Percentiles rank a stretch among this genome's conserved stretches.
phyloP scores from a whole-genome alignment of 2,329 filamentous ascomycete species.

The Penicillium aurantiogriseum region DNA sequence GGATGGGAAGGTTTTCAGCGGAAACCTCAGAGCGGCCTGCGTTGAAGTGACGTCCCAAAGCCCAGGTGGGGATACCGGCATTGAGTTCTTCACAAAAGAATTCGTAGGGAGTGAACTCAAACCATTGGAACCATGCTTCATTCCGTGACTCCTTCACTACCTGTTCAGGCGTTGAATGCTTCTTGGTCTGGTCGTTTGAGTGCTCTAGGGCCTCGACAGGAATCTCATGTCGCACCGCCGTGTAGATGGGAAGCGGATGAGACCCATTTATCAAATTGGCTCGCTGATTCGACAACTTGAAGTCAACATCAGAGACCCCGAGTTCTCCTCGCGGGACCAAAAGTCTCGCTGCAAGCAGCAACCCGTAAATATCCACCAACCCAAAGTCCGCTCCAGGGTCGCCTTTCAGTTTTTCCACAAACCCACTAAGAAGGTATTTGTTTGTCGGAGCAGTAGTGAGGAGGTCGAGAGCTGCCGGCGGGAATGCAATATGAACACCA shows the following conservation, averaged over 20 bases:
- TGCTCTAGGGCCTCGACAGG: slow-evolving; percentile 55
- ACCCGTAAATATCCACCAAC: slow-evolving; percentile 87
- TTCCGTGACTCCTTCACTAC: slow-evolving; percentile 50
- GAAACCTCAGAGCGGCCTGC: slow-evolving; percentile 65
- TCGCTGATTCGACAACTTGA: slow-evolving; percentile 88
- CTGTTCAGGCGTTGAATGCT: slow-evolving; percentile 32
- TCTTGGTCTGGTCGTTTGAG: slow-evolving; percentile 29
- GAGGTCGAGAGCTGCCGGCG: slow-evolving; percentile 75
- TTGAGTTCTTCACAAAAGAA: slow-evolving; percentile 91
- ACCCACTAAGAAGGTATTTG: slow-evolving; percentile 80
- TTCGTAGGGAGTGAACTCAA: slow-evolving; percentile 91
- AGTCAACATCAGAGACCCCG: slow-evolving; percentile 70
- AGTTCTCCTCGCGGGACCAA: slow-evolving; percentile 84
- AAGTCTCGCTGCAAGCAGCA: slow-evolving; percentile 78
- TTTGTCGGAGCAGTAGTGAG: slow-evolving; percentile 89
- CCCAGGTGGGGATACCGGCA: slow-evolving; percentile 93
- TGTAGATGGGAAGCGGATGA: slow-evolving; percentile 90
- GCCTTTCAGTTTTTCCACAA: slow-evolving; percentile 89
- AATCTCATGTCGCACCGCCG: slow-evolving; percentile 92
- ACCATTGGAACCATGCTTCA: slow-evolving; percentile 97
- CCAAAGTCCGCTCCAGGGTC: slow-evolving; percentile 79
- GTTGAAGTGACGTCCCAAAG: slow-evolving; percentile 78
- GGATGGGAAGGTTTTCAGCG: slow-evolving; percentile 66
- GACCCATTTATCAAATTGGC: slow-evolving; percentile 72
- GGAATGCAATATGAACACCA: slow-evolving; percentile 87